Conservation (phyloP, 768 basidiomycete species). For the Filobasidium wieringae region DNA sequence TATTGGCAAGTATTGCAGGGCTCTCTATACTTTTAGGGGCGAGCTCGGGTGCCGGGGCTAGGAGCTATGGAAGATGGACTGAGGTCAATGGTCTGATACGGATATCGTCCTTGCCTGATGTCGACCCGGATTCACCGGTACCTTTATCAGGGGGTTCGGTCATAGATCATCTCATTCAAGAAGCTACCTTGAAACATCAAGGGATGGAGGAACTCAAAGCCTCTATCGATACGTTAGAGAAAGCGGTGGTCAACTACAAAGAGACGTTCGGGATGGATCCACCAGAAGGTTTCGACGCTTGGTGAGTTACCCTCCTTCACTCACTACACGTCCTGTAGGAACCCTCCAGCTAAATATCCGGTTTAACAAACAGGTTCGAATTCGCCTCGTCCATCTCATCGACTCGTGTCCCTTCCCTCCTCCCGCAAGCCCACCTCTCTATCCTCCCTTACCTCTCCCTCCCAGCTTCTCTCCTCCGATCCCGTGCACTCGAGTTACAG, state of each 20-base stretch:
- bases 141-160: neutral
- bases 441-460: slow-evolving; percentile 8
- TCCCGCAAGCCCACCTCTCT: slow-evolving; percentile 9
- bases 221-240: neutral
- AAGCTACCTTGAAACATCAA: neutral
- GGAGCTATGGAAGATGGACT: neutral
- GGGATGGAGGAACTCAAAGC: neutral
- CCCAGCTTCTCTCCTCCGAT: neutral
- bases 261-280: slow-evolving; percentile 9
- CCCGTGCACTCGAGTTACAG: neutral
- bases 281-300: slow-evolving; percentile 7
- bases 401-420: slow-evolving; percentile 5
- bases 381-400: slow-evolving; percentile 1
- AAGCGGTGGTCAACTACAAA: slow-evolving; percentile 6
- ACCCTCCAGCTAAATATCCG: neutral
- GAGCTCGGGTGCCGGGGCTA: neutral
- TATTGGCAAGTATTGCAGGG: neutral
- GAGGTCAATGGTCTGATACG: neutral
- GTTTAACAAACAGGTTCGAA: slow-evolving; percentile 2
- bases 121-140: neutral
- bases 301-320: neutral
- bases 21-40: neutral
- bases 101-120: too few relatives aligned
- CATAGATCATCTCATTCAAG: neutral
- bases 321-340: neutral